Percentiles rank a stretch among this genome's conserved stretches.
phyloP scores from a whole-genome alignment of 2,329 filamentous ascomycete species.

The Aspergillus sergii region DNA sequence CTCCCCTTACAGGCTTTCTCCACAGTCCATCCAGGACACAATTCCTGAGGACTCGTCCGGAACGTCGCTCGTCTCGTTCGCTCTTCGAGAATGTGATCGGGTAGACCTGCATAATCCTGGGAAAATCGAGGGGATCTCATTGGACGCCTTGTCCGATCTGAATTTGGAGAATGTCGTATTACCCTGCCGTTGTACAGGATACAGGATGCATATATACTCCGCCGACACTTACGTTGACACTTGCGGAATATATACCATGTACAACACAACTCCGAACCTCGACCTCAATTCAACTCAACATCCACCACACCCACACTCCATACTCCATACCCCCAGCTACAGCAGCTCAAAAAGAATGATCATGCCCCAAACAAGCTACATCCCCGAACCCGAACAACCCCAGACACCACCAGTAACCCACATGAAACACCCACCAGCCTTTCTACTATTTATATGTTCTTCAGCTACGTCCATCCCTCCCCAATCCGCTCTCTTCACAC shows the following conservation, averaged over 20 bases:
- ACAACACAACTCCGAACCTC: background rate
- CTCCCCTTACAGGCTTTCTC: background rate
- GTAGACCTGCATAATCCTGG: background rate
- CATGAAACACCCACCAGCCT: background rate
- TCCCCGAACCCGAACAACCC: background rate
- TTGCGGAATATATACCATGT: background rate
- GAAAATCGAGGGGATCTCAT: background rate
- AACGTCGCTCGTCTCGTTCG: background rate
- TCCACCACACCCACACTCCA: background rate
- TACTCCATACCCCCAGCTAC: background rate
- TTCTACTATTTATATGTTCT: background rate
- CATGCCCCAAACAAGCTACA: background rate
- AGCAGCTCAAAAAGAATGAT: background rate
- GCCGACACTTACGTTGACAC: background rate
- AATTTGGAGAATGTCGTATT: background rate
- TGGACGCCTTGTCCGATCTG: background rate
- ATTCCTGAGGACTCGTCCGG: background rate
- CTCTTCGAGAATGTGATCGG: background rate
- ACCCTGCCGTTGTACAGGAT: background rate
- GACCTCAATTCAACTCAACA: background rate
- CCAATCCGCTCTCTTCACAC: background rate
- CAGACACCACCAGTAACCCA: background rate
- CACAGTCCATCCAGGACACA: conserved; percentile 15
- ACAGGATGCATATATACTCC: background rate
- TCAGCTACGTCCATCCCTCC: background rate